phyloP scores from a whole-genome alignment of 1,139 yeast genomes.

The Wickerhamiella infanticola region DNA sequence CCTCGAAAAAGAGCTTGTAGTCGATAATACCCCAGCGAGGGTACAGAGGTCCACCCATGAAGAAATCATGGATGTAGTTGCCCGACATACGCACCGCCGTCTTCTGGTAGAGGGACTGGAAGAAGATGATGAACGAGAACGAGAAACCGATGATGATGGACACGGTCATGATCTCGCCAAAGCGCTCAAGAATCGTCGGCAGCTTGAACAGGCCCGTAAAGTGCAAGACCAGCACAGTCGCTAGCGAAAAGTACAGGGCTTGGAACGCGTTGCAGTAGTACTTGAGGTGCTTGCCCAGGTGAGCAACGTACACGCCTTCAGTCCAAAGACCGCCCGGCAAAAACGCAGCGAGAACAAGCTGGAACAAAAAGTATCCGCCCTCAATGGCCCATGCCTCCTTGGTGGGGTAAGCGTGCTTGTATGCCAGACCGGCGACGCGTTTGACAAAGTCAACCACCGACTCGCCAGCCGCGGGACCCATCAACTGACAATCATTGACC shows the following conservation, averaged over 20 bases:
- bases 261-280: constrained; percentile 87
- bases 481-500: constrained; percentile 58
- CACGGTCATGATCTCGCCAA: constrained; percentile 86
- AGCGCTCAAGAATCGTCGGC: constrained; percentile 58
- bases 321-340: constrained; percentile 84
- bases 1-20: constrained; percentile 93
- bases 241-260: constrained; percentile 59
- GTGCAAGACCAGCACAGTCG: constrained; percentile 45
- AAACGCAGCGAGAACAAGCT: constrained; percentile 62
- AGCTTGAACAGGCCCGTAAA: constrained; percentile 57
- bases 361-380: constrained; percentile 52
- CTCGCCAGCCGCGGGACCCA: constrained; percentile 51
- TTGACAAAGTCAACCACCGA: constrained; percentile 41
- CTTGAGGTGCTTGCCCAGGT: constrained; percentile 66
- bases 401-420: constrained; percentile 54
- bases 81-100: constrained; percentile 82
- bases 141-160: constrained; percentile 67
- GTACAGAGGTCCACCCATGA: constrained; percentile 95
- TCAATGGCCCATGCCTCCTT: constrained; percentile 53
- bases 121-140: constrained; percentile 54
- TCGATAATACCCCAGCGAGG: constrained; percentile 90
- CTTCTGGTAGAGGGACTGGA: constrained; percentile 32
- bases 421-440: constrained; percentile 30
- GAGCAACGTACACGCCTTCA: constrained; percentile 82
- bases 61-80: constrained; percentile 73